These are phyloP conservation scores for Gossypium herbaceum DNA, from an alignment of 345 rosid genomes.

Conservation along the genomic window DNA sequence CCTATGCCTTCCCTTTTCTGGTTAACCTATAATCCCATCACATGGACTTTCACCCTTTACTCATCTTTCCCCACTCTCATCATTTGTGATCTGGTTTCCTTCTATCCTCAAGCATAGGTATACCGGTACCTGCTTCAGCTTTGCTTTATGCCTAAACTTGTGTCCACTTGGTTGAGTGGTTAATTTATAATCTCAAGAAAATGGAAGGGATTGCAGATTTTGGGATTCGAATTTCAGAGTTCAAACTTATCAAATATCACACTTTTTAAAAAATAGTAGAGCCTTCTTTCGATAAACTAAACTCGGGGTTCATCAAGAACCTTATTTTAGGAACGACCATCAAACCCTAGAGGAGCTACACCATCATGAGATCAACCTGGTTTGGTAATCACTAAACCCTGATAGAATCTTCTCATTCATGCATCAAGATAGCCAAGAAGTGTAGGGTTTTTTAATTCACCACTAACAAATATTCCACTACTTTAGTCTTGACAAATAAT, in stretches of 20 bases:
- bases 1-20: not conserved
- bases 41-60: not conserved
- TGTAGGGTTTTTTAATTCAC: not conserved
- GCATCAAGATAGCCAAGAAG: not conserved
- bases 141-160: not conserved
- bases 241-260: not conserved
- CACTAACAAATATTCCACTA: not conserved
- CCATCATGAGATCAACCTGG: not conserved
- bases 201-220: not conserved
- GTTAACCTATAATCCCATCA: not conserved
- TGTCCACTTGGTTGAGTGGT: not conserved
- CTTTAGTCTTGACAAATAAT: constrained; percentile 1
- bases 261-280: not conserved
- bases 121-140: not conserved
- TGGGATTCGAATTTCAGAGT: not conserved
- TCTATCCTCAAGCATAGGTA: not conserved
- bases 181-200: not conserved
- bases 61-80: not conserved
- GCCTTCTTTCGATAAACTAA: too few species aligned
- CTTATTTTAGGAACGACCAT: not conserved
- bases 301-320: too few species aligned
- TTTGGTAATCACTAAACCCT: not conserved
- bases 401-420: not conserved
- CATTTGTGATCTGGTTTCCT: not conserved
- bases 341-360: not conserved